Conservation (phyloP, 176 grass and related monocot species). For the Alloteropsis semialata region DNA sequence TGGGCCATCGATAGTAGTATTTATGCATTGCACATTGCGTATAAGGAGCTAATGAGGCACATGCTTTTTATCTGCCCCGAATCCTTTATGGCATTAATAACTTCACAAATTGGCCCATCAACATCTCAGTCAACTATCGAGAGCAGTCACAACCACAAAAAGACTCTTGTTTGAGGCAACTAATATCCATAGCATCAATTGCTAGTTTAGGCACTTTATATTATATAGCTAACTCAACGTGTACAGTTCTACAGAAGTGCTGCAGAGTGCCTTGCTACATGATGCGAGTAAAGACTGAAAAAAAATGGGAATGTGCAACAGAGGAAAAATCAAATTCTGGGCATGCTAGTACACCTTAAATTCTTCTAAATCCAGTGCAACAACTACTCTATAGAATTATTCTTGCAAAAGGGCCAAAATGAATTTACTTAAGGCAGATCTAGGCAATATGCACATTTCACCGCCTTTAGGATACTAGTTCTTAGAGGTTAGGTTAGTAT, state of each 20-base stretch:
- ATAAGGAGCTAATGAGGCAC: background rate
- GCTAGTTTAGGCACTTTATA: background rate
- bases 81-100: background rate
- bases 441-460: background rate
- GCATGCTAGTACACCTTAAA: constrained; percentile 3
- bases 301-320: background rate
- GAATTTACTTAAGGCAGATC: background rate
- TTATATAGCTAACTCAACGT: background rate
- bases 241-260: background rate
- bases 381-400: background rate
- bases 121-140: background rate
- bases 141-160: background rate
- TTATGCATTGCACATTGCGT: background rate
- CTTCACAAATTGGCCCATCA: background rate
- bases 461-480: background rate
- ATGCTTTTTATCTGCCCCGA: background rate
- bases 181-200: background rate
- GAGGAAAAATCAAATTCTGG: background rate
- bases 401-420: background rate
- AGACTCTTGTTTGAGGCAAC: background rate
- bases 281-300: background rate
- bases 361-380: background rate
- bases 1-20: background rate
- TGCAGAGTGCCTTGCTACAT: background rate
- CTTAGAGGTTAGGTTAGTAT: background rate